A percentile compares a stretch with the other conserved stretches of the same genome.
These are phyloP conservation scores for Speleostelium caveatum DNA, from an alignment of 78 protist genomes.

Conservation along the genomic window DNA sequence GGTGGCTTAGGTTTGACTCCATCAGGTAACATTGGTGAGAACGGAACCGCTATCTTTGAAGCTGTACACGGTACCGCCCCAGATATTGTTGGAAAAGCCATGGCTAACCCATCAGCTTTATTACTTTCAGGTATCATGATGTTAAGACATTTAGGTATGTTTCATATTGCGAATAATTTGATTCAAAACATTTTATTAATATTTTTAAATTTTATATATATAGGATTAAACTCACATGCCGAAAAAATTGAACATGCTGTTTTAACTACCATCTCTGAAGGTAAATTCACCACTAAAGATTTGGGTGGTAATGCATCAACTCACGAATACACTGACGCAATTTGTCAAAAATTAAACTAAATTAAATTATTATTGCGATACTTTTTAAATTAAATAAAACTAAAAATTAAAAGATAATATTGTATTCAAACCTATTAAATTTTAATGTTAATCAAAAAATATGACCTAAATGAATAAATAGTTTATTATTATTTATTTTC, in stretches of 20 bases:
- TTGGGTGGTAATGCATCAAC: slow-evolving; percentile 70
- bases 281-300: slow-evolving; percentile 66
- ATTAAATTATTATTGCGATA: neutral
- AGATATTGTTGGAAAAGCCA: slow-evolving; percentile 87
- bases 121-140: slow-evolving; percentile 87
- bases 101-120: slow-evolving; percentile 92
- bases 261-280: slow-evolving; percentile 69
- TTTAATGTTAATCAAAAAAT: too few relatives aligned
- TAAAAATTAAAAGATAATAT: too few relatives aligned
- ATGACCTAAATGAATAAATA: too few relatives aligned
- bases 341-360: slow-evolving; percentile 20
- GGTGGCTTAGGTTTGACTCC: slow-evolving; percentile 94
- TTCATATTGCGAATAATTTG: too few relatives aligned
- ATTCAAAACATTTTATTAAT: too few relatives aligned
- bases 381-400: neutral
- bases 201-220: too few relatives aligned
- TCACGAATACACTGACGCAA: slow-evolving; percentile 63
- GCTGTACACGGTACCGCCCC: slow-evolving; percentile 93
- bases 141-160: slow-evolving; percentile 90
- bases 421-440: too few relatives aligned
- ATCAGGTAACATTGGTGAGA: slow-evolving; percentile 89
- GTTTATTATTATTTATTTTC: too few relatives aligned
- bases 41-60: slow-evolving; percentile 88
- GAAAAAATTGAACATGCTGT: slow-evolving; percentile 64
- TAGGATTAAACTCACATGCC: slow-evolving; percentile 49